phyloP scores from a whole-genome alignment of 2,329 filamentous ascomycete genomes.

The Fusarium sp. region DNA sequence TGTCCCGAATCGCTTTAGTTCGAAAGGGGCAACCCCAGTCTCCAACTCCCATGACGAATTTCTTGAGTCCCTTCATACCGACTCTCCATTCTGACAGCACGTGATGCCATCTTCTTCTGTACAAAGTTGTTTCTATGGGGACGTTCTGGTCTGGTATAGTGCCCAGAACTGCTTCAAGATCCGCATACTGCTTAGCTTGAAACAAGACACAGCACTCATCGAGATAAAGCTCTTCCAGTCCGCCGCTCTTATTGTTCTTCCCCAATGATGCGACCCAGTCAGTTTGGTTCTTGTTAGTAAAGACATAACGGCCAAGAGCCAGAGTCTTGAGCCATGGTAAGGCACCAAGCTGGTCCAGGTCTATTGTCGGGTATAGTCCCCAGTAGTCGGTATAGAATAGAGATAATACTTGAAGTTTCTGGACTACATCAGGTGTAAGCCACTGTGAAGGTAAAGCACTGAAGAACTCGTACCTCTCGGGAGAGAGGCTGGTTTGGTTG shows the following conservation, averaged over 20 bases:
- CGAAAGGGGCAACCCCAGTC: not conserved
- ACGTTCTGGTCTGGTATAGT: no score
- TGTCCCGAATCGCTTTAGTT: no score
- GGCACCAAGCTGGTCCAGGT: conserved; percentile 36
- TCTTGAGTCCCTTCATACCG: not conserved
- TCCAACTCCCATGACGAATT: not conserved
- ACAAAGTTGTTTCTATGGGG: not conserved
- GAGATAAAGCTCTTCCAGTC: conserved; percentile 51
- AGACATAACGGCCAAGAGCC: conserved; percentile 50
- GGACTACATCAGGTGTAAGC: conserved; percentile 16
- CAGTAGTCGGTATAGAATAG: conserved; percentile 49
- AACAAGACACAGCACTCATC: conserved; percentile 51
- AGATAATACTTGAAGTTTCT: conserved; percentile 46
- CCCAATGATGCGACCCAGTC: conserved; percentile 54
- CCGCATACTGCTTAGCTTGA: rapidly evolving
- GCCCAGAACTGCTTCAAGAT: not conserved
- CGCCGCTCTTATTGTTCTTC: rapidly evolving
- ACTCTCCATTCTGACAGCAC: not conserved
- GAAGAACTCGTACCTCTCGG: conserved; percentile 8
- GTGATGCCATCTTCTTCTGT: not conserved
- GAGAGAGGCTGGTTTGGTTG: rapidly evolving
- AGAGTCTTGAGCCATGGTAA: conserved; percentile 52
- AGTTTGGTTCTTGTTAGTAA: conserved; percentile 54
- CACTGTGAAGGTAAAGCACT: conserved; percentile 16
- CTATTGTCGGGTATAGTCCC: conserved; percentile 49